Evolutionary conservation across 2,329 filamentous ascomycete genomes (phyloP), one percentile per base, ranked within the genome.

Genomic region (Rhynchosporium agropyri): DNA sequence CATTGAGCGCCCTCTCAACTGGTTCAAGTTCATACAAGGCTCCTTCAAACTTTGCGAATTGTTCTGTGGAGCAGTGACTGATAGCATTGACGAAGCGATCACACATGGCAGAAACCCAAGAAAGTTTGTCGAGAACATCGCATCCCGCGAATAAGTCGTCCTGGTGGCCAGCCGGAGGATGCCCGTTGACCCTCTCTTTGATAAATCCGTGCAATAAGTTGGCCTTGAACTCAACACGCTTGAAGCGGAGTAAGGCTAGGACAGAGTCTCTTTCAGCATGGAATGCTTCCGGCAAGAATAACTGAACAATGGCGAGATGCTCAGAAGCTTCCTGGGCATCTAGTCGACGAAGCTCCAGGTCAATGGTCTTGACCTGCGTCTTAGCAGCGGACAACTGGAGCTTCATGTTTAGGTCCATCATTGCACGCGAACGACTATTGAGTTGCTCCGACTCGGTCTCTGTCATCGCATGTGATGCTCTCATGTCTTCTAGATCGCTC

Each of bases 371-470:
- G 72, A 91, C 88, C 75, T 97, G 94, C 2, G 94, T 90, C 79
- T 97, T 97, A 46, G 92, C 85, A 10, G 92, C 92, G 12, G 92
- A 96, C 61, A 90, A 85, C 73, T 97, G 94, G 49, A 99, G 83
- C 77, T 96, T 96, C 83, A 94, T 85, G 76, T 98, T 98, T 51
- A 99, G 83, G 72, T 99, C 94, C 85, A 97, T 90, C 89, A 99
- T 96, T 60, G 94, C 92, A 66, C 92, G 87, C 50, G 94, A 96
- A 66, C 92, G 89, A 71, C 86, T 90, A 68, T 89, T 93, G 61
- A 98, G 85, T 75, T 98, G 92, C 74, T 93, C 92, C 0, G 94
- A 92, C 75, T 98, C 93, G 15, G 89, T 89, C 76, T 98, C 95
- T 0, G 92, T 96, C 69, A 98, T 90, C 50, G 93, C 91, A 71